Evolutionary conservation across 495 filamentous ascomycete species (phyloP).

Genomic region (Rhypophila decipiens): DNA sequence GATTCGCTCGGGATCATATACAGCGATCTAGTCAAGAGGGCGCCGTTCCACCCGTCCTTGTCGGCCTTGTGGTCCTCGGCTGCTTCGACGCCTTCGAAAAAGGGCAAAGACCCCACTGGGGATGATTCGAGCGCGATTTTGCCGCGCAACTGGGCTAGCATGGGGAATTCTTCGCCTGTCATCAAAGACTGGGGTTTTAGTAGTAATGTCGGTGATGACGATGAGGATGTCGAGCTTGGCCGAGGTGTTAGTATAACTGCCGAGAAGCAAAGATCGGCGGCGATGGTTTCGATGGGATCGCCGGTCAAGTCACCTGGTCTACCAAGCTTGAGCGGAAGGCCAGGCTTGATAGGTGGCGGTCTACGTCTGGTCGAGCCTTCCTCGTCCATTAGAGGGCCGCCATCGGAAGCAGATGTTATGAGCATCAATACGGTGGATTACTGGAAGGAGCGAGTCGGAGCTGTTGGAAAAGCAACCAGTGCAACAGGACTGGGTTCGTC

Average conservation of each 20-base stretch:
- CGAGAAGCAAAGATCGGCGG: not conserved
- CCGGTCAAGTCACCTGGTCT: not conserved
- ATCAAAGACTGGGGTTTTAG: not conserved
- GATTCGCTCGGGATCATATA: constrained; percentile 31
- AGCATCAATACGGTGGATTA: not conserved
- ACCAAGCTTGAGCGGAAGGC: no score
- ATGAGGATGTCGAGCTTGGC: no score
- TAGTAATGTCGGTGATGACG: no score
- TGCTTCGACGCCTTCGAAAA: not conserved
- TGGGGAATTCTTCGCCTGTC: not conserved
- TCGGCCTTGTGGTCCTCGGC: constrained; percentile 8
- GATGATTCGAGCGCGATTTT: not conserved
- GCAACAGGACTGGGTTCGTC: not conserved
- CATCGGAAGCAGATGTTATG: not conserved
- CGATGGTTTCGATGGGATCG: not conserved
- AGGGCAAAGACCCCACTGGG: not conserved
- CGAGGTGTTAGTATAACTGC: no score
- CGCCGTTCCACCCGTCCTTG: constrained; percentile 19
- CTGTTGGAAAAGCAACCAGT: not conserved
- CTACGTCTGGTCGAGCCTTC: not conserved
- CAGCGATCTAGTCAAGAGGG: constrained; percentile 18
- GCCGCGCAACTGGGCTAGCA: not conserved
- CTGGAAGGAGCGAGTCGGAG: not conserved
- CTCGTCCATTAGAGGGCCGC: not conserved
- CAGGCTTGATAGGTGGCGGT: no score